phyloP scores from a whole-genome alignment of 2,329 filamentous ascomycete species.

The Talaromyces atroroseus region DNA sequence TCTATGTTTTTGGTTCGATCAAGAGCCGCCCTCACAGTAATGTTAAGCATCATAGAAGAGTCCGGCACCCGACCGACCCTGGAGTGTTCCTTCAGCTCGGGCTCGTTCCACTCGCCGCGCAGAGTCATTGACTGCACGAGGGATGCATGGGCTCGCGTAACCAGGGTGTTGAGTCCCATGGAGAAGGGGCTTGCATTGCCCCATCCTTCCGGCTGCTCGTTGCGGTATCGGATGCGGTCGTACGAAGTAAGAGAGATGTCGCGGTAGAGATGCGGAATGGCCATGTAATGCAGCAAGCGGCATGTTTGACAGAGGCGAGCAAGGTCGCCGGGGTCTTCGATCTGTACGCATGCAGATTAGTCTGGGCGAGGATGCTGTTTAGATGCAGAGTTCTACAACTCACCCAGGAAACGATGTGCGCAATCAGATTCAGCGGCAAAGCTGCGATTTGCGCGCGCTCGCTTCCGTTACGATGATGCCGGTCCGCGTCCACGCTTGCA shows the following conservation, averaged over 20 bases:
- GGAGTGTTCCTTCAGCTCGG: constrained; percentile 53
- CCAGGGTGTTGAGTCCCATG: constrained; percentile 58
- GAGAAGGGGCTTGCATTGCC: constrained; percentile 59
- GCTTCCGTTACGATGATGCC: constrained; percentile 18
- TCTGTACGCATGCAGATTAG: constrained; percentile 29
- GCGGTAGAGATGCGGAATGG: constrained; percentile 56
- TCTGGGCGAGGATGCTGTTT: background rate
- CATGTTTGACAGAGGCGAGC: constrained; percentile 56
- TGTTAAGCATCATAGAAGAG: constrained; percentile 59
- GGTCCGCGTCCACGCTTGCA: constrained; percentile 28
- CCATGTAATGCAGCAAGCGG: constrained; percentile 60
- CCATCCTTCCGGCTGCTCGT: constrained; percentile 55
- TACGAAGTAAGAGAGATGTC: constrained; percentile 54
- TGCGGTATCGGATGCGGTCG: constrained; percentile 52
- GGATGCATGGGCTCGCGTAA: constrained; percentile 49
- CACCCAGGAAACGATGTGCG: constrained; percentile 52
- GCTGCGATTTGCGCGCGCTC: constrained; percentile 27
- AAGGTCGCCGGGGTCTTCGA: constrained; percentile 55
- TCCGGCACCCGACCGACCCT: constrained; percentile 56
- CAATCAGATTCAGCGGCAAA: constrained; percentile 55
- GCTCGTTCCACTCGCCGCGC: constrained; percentile 54
- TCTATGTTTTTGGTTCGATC: constrained; percentile 54
- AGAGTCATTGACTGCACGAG: constrained; percentile 51
- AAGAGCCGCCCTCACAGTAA: constrained; percentile 53
- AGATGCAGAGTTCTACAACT: constrained; percentile 16